Percentiles rank a stretch among this genome's conserved stretches.
Conservation (phyloP, 1,139 yeast genomes). For the Geotrichum reessii region DNA sequence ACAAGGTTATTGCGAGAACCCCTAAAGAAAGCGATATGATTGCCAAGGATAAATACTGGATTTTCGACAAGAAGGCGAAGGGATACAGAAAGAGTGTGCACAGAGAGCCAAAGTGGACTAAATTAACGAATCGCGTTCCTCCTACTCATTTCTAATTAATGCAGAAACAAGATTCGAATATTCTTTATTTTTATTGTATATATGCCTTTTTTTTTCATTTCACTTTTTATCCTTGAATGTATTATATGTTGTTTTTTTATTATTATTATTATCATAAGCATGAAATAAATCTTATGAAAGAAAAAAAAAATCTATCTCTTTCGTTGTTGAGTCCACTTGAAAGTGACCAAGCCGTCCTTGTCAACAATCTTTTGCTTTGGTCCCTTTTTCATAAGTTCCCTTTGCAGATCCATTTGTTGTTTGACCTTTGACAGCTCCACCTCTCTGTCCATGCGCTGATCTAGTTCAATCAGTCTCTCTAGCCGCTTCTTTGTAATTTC, state of each 20-base stretch:
- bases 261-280: too few relatives aligned
- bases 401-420: constrained; percentile 64
- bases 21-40: constrained; percentile 81
- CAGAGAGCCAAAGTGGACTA: constrained; percentile 46
- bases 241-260: not conserved
- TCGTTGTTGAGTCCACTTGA: constrained; percentile 17
- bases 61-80: constrained; percentile 66
- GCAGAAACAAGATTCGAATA: not conserved
- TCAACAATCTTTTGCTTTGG: constrained; percentile 68
- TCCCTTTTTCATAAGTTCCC: constrained; percentile 88
- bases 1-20: constrained; percentile 48
- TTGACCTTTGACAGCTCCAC: constrained; percentile 62
- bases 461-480: constrained; percentile 49
- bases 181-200: not conserved
- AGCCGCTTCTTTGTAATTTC: constrained; percentile 46
- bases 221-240: not conserved
- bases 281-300: not conserved
- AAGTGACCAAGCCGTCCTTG: constrained; percentile 45
- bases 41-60: constrained; percentile 78
- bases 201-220: not conserved
- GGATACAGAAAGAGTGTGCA: constrained; percentile 88
- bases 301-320: constrained; percentile 10
- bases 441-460: constrained; percentile 52
- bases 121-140: constrained; percentile 69
- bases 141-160: constrained; percentile 61